Percentiles rank a stretch among this genome's conserved stretches.
Conservation (phyloP, 148 eudicot species). For the Limonium bicolor region DNA sequence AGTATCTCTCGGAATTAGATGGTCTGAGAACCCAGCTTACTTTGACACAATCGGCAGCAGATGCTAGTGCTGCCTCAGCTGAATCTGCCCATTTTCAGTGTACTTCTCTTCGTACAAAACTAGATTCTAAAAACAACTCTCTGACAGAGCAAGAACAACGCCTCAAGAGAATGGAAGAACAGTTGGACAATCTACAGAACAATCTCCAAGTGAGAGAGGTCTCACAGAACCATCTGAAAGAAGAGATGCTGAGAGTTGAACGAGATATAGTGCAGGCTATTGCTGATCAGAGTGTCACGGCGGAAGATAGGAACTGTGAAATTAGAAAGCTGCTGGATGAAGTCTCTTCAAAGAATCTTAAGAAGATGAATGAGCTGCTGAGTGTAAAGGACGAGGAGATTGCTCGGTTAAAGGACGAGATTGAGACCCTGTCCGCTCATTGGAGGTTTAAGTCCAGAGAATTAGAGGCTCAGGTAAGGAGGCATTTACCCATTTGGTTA, state of each 20-base stretch:
- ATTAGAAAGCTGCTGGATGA: constrained; percentile 62
- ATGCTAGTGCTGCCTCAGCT: constrained; percentile 77
- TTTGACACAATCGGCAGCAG: constrained; percentile 54
- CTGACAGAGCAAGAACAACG: constrained; percentile 70
- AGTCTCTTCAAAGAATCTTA: constrained; percentile 61
- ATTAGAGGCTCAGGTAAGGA: constrained; percentile 80
- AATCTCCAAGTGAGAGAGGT: constrained; percentile 75
- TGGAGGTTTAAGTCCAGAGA: constrained; percentile 86
- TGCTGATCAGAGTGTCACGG: constrained; percentile 46
- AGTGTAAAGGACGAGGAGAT: constrained; percentile 69
- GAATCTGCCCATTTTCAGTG: constrained; percentile 84
- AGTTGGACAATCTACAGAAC: constrained; percentile 59
- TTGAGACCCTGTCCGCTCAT: constrained; percentile 64
- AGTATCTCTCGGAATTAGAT: constrained; percentile 75
- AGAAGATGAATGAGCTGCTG: constrained; percentile 62
- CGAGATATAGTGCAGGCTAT: constrained; percentile 82
- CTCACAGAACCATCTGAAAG: constrained; percentile 78
- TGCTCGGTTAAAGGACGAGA: constrained; percentile 55
- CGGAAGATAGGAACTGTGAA: constrained; percentile 54
- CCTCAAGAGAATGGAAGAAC: constrained; percentile 62
- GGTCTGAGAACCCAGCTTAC: constrained; percentile 55
- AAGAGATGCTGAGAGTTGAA: constrained; percentile 70
- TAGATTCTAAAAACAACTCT: constrained; percentile 56
- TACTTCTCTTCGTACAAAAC: constrained; percentile 39
- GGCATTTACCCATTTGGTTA: too few species aligned